Evolutionary conservation across 768 basidiomycete genomes (phyloP).

Genomic region (Phanerodontia chrysosporium): DNA sequence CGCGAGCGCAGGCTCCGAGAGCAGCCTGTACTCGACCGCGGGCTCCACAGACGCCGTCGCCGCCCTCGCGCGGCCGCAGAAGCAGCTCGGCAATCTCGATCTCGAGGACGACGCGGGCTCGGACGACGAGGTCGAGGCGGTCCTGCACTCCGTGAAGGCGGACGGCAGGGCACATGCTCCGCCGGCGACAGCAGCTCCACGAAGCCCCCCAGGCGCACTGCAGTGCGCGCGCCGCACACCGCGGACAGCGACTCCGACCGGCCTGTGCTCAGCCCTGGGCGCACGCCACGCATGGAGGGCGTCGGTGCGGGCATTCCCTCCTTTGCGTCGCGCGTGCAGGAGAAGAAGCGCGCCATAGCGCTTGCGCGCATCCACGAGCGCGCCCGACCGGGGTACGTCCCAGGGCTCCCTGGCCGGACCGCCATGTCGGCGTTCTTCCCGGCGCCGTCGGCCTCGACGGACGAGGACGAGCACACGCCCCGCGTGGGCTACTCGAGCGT

Average conservation of each 20-base stretch:
- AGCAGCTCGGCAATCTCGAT: background rate
- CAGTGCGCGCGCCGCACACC: background rate
- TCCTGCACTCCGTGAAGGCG: conserved; percentile 13
- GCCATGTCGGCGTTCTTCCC: background rate
- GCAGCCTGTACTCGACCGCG: conserved; percentile 17
- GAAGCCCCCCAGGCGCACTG: background rate
- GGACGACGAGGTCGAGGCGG: conserved; percentile 19
- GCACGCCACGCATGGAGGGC: conserved; percentile 8
- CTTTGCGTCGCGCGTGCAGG: conserved; percentile 14
- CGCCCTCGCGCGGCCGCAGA: background rate
- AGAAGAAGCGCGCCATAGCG: conserved; percentile 14
- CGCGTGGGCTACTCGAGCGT: conserved; percentile 5
- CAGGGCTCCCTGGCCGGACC: background rate
- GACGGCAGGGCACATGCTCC: background rate
- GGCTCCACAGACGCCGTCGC: conserved; percentile 2
- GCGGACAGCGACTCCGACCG: background rate
- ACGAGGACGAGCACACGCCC: conserved; percentile 14
- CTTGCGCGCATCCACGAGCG: background rate
- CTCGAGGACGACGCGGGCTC: conserved; percentile 17
- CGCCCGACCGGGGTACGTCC: background rate
- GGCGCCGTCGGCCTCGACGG: background rate
- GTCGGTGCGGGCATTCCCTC: conserved; percentile 8
- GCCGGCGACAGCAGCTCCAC: background rate
- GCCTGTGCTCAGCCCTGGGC: background rate
- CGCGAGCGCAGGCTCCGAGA: conserved; percentile 3